Evolutionary conservation across 1,139 yeast genomes (phyloP).

Genomic region (Yamadazyma taylorii): DNA sequence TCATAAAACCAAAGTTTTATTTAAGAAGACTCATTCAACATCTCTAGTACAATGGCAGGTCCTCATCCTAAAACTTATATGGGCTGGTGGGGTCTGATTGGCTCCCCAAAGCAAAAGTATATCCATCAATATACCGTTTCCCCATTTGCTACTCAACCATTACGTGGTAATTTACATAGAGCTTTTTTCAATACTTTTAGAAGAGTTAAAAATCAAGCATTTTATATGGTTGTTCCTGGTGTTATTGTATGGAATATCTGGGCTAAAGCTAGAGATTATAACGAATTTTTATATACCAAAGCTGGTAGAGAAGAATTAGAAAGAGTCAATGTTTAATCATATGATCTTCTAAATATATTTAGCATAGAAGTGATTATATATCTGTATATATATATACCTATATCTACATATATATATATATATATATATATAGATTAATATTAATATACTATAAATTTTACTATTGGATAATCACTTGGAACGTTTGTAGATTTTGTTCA

Average conservation of each 20-base stretch:
- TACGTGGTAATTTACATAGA: slow-evolving; percentile 82
- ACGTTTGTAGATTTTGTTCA: slow-evolving; percentile 92
- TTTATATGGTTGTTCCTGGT: slow-evolving; percentile 78
- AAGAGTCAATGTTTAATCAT: slow-evolving; percentile 65
- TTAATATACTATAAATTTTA: not conserved
- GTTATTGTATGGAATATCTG: slow-evolving; percentile 82
- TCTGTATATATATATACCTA: no score
- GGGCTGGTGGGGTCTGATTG: slow-evolving; percentile 98
- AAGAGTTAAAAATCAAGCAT: slow-evolving; percentile 84
- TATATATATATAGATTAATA: not conserved
- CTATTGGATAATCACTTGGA: slow-evolving; percentile 71
- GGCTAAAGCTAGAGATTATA: slow-evolving; percentile 86
- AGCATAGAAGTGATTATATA: no score
- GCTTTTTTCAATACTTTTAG: slow-evolving; percentile 93
- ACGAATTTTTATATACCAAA: slow-evolving; percentile 93
- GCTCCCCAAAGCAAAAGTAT: slow-evolving; percentile 87
- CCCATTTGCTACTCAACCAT: slow-evolving; percentile 90
- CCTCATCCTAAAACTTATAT: slow-evolving; percentile 63
- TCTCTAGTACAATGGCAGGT: slow-evolving; percentile 58
- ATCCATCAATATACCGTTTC: slow-evolving; percentile 85
- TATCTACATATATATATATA: no score
- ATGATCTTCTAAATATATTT: no score
- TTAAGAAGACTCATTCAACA: not conserved
- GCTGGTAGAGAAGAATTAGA: slow-evolving; percentile 94
- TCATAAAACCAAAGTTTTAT: not conserved